A percentile compares a stretch with the other conserved stretches of the same genome.
Conservation (phyloP, 208 protist genomes). For the Acanthamoeba rhysodes region DNA sequence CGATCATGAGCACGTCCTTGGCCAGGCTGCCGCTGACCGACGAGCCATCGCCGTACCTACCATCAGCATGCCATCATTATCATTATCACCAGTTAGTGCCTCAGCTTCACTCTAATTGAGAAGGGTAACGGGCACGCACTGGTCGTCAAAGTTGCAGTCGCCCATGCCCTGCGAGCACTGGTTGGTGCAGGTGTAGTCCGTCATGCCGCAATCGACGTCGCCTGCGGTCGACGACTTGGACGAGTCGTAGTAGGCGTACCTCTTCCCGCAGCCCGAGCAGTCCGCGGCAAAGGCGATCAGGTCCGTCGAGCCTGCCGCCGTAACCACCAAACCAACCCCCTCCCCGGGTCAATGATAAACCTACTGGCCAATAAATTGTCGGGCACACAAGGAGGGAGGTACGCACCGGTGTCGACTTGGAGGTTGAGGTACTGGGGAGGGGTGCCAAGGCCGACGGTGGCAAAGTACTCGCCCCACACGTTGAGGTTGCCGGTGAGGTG, state of each 20-base stretch:
- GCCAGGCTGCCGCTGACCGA: slow-evolving; percentile 23
- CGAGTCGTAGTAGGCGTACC: slow-evolving; percentile 42
- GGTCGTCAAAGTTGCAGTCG: slow-evolving; percentile 43
- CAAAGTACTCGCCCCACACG: slow-evolving; percentile 50
- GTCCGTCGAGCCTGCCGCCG: slow-evolving; percentile 8
- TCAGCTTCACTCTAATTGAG: not conserved
- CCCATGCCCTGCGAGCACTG: slow-evolving; percentile 4
- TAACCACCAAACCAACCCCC: not conserved
- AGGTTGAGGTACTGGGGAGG: slow-evolving; percentile 43
- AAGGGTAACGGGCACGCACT: not conserved
- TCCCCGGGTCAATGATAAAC: not conserved
- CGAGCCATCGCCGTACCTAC: slow-evolving; percentile 20
- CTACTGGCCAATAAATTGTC: not conserved
- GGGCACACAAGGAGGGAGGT: not conserved
- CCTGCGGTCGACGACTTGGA: slow-evolving; percentile 13
- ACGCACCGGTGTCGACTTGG: slow-evolving; percentile 6
- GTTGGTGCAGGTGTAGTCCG: not conserved
- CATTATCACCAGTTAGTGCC: not conserved
- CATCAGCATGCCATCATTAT: not conserved
- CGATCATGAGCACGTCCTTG: slow-evolving; percentile 1
- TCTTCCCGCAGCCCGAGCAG: slow-evolving; percentile 27
- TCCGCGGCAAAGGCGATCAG: not conserved
- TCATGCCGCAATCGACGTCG: not conserved
- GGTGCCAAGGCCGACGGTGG: slow-evolving; percentile 8
- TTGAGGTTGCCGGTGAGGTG: slow-evolving; percentile 36